phyloP scores from a whole-genome alignment of 2,329 filamentous ascomycete species.

The Trichoderma hamatum region DNA sequence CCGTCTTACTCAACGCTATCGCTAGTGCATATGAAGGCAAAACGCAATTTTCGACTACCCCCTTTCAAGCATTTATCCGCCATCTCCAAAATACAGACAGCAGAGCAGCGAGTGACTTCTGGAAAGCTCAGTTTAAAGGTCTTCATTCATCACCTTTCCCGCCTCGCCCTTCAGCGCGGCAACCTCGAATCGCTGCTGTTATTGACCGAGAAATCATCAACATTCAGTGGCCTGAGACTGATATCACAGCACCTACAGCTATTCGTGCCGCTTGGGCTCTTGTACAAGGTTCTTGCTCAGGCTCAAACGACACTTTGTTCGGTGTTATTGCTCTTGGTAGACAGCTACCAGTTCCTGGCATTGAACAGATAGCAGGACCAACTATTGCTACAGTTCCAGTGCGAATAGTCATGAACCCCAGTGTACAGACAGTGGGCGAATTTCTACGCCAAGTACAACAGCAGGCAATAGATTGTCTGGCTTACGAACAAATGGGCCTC shows the following conservation, averaged over 20 bases:
- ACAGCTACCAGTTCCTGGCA: neutral
- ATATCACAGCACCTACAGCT: neutral
- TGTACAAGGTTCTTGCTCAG: neutral
- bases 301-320: neutral
- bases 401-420: neutral
- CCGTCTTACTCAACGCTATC: constrained; percentile 32
- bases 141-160: neutral
- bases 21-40: constrained; percentile 29
- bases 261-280: neutral
- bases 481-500: neutral
- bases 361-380: neutral
- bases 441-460: neutral
- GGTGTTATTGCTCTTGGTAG: neutral
- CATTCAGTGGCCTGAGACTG: neutral
- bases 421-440: neutral
- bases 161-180: neutral
- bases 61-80: neutral
- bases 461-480: neutral
- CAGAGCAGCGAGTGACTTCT: neutral
- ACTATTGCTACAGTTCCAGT: neutral
- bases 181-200: neutral
- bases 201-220: neutral
- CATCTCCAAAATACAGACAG: neutral
- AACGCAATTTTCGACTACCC: neutral
- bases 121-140: neutral